phyloP scores from a whole-genome alignment of 495 filamentous ascomycete genomes.

The Aspergillus biplanus region DNA sequence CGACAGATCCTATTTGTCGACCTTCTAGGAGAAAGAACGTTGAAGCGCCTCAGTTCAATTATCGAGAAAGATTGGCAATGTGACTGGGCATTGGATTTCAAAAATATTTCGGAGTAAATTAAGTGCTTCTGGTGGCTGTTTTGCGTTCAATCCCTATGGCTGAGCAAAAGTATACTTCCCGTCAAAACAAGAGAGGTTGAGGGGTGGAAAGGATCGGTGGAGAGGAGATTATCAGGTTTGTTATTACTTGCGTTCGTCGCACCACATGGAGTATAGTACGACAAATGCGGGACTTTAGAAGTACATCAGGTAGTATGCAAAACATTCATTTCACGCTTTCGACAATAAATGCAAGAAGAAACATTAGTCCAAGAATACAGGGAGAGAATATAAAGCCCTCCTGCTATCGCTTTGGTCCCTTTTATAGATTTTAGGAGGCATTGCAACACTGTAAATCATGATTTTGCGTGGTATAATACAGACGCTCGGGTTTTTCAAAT shows the following conservation, averaged over 20 bases:
- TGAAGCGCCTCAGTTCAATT: conserved; percentile 51
- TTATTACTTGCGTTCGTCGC: conserved; percentile 37
- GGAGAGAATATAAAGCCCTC: conserved; percentile 6
- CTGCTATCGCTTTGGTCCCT: conserved; percentile 22
- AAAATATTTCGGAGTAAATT: conserved; percentile 2
- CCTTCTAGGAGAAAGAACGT: conserved; percentile 55
- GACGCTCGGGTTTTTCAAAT: conserved; percentile 23
- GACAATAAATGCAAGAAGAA: conserved; percentile 43
- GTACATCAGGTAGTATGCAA: conserved; percentile 50
- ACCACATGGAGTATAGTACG: conserved; percentile 16
- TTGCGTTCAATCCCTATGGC: not conserved
- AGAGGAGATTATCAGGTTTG: conserved; percentile 43
- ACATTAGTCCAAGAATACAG: conserved; percentile 26
- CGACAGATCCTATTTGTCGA: conserved; percentile 46
- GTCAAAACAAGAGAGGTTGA: not conserved
- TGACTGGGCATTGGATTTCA: conserved; percentile 32
- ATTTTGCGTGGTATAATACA: conserved; percentile 48
- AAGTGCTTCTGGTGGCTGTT: not conserved
- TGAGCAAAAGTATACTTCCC: too few relatives aligned
- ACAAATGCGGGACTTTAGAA: conserved; percentile 34
- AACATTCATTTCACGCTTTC: conserved; percentile 50
- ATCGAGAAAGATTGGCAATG: conserved; percentile 39
- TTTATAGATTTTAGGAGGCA: conserved; percentile 29
- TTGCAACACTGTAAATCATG: conserved; percentile 39
- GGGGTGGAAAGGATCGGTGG: not conserved